phyloP scores from a whole-genome alignment of 129 eudicot species.

The Tanacetum coccineum region DNA sequence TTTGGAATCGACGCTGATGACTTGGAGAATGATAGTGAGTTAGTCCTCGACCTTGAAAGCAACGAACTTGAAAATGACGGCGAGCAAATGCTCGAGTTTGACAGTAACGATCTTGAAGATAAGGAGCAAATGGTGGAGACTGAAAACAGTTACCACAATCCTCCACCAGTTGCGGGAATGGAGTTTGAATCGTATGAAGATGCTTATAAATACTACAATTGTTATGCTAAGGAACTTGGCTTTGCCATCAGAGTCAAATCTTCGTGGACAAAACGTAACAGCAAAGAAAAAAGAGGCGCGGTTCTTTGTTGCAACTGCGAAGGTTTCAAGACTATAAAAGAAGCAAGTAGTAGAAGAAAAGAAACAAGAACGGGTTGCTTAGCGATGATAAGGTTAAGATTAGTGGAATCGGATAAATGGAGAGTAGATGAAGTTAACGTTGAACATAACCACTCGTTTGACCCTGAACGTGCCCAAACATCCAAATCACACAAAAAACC shows the following conservation, averaged over 20 bases:
- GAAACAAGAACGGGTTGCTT: conserved; percentile 88
- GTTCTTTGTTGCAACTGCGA: conserved; percentile 93
- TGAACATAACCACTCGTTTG: conserved; percentile 84
- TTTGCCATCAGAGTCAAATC: conserved; percentile 82
- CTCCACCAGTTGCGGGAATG: conserved; percentile 70
- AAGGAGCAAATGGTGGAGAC: conserved; percentile 40
- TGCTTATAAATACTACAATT: conserved; percentile 66
- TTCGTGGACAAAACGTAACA: conserved; percentile 83
- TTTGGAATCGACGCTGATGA: conserved; percentile 44
- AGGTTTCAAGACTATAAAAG: conserved; percentile 83
- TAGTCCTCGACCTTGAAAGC: conserved; percentile 46
- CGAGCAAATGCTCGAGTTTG: conserved; percentile 44
- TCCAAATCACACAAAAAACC: conserved; percentile 70
- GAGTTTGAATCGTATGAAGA: conserved; percentile 73
- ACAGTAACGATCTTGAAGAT: conserved; percentile 40
- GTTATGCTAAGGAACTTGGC: conserved; percentile 64
- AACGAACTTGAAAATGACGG: conserved; percentile 41
- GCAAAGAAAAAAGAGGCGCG: conserved; percentile 92
- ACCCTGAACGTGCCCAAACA: conserved; percentile 70
- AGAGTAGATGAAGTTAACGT: conserved; percentile 80
- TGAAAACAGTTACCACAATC: conserved; percentile 23
- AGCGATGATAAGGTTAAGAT: conserved; percentile 79
- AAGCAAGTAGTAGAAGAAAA: conserved; percentile 68
- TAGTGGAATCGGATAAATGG: conserved; percentile 73
- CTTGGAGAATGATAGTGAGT: conserved; percentile 37